phyloP scores from a whole-genome alignment of 805 yeast genomes.

The Metschnikowia aberdeeniae region DNA sequence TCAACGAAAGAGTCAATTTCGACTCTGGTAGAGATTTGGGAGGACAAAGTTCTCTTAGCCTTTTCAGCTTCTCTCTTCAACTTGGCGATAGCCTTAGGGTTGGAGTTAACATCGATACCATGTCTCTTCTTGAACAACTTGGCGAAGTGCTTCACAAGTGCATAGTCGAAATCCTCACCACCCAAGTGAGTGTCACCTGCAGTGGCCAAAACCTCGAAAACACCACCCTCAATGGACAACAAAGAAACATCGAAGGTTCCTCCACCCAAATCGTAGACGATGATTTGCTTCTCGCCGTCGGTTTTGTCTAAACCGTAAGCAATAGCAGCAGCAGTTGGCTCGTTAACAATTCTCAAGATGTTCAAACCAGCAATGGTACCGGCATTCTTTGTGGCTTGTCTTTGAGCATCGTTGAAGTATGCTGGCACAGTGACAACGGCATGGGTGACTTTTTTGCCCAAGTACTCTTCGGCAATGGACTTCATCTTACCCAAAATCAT shows the following conservation, averaged over 20 bases:
- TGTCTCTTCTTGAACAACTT: constrained; percentile 20
- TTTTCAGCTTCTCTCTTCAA: constrained; percentile 23
- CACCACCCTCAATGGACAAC: constrained; percentile 22
- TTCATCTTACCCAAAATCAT: constrained; percentile 90
- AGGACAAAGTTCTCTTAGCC: constrained; percentile 22
- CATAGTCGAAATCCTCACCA: constrained; percentile 22
- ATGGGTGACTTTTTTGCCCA: constrained; percentile 21
- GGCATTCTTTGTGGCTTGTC: constrained; percentile 22
- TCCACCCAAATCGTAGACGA: constrained; percentile 23
- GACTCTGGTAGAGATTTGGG: constrained; percentile 18
- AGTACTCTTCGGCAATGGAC: constrained; percentile 25
- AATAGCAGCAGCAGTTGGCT: constrained; percentile 24
- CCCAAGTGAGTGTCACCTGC: constrained; percentile 40
- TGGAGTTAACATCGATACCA: constrained; percentile 15
- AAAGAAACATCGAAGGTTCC: constrained; percentile 23
- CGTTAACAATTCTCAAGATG: constrained; percentile 21
- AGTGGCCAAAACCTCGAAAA: constrained; percentile 21
- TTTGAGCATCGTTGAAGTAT: constrained; percentile 22
- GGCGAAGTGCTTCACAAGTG: constrained; percentile 18
- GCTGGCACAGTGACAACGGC: constrained; percentile 23
- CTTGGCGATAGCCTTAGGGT: constrained; percentile 21
- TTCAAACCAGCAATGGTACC: constrained; percentile 22
- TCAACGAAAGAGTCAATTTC: constrained; percentile 21
- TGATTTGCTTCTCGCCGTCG: constrained; percentile 19
- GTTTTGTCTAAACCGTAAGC: constrained; percentile 28